Evolutionary conservation across 139 green algal genomes (phyloP).

Genomic region (Spirogloea muscicola): DNA sequence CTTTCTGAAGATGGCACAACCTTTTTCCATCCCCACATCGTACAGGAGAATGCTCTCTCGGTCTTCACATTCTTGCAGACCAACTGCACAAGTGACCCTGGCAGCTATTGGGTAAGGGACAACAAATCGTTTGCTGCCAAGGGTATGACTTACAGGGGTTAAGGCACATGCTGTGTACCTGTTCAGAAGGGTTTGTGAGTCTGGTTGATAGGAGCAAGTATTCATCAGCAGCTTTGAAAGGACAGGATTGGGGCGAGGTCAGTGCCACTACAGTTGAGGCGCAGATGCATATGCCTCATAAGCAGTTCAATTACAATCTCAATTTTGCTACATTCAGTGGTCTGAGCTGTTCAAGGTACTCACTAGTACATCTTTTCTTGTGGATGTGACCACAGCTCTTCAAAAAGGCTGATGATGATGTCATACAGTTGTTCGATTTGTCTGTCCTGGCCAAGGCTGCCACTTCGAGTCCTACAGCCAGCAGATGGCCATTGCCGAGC

Average conservation of each 20-base stretch:
- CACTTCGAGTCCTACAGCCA: not conserved
- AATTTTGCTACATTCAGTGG: too few species aligned
- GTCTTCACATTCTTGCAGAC: constrained; percentile 30
- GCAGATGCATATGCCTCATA: not conserved
- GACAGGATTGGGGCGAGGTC: not conserved
- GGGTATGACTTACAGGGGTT: not conserved
- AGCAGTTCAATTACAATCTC: too few species aligned
- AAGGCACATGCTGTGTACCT: not conserved
- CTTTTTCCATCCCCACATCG: constrained; percentile 27
- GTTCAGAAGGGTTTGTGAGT: too few species aligned
- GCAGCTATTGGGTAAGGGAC: constrained; percentile 37
- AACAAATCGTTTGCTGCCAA: not conserved
- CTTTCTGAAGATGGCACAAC: constrained; percentile 7
- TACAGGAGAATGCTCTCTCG: constrained; percentile 31
- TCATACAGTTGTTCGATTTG: not conserved
- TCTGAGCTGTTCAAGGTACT: too few species aligned
- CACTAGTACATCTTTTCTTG: too few species aligned
- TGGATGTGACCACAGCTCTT: not conserved
- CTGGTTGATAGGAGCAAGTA: too few species aligned
- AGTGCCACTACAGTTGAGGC: not conserved
- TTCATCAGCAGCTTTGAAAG: too few species aligned
- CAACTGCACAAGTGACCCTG: constrained; percentile 36
- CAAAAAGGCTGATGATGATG: not conserved
- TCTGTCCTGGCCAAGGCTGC: not conserved
- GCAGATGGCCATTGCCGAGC: not conserved